phyloP scores from a whole-genome alignment of 1,284 basidiomycete species.

The Ustanciosporium gigantosporum region DNA sequence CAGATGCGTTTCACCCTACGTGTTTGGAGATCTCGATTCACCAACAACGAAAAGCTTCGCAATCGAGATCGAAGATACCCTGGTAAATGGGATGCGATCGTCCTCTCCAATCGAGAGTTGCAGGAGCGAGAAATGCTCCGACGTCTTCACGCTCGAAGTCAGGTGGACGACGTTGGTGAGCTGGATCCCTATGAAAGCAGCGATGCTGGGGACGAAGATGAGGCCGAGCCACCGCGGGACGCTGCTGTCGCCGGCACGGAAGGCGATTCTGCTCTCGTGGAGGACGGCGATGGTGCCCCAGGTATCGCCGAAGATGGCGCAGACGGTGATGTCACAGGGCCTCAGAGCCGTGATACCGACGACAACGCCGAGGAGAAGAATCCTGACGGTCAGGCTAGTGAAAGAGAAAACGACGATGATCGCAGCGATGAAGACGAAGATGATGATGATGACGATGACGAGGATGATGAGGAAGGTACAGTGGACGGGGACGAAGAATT shows the following conservation, averaged over 20 bases:
- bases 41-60: slow-evolving; percentile 43
- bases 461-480: slow-evolving; percentile 39
- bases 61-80: slow-evolving; percentile 35
- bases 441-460: slow-evolving; percentile 25
- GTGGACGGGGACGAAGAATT: slow-evolving; percentile 54
- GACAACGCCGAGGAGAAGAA: slow-evolving; percentile 5
- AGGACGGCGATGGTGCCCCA: slow-evolving; percentile 5
- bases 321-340: neutral
- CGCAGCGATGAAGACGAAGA: slow-evolving; percentile 23
- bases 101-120: slow-evolving; percentile 40
- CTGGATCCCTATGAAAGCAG: slow-evolving; percentile 37
- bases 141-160: slow-evolving; percentile 29
- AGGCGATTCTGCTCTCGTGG: slow-evolving; percentile 10
- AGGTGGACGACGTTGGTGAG: slow-evolving; percentile 44
- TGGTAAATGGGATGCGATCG: slow-evolving; percentile 52
- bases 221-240: slow-evolving; percentile 2
- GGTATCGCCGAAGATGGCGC: slow-evolving; percentile 3
- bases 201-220: slow-evolving; percentile 31
- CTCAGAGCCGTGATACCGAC: slow-evolving; percentile 2
- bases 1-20: slow-evolving; percentile 53
- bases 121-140: slow-evolving; percentile 33
- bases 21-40: slow-evolving; percentile 44
- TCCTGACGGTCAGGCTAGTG: no score
- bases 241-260: slow-evolving; percentile 1
- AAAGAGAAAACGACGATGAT: slow-evolving; percentile 10